Evolutionary conservation across 2,329 filamentous ascomycete genomes (phyloP), one percentile per base, ranked within the genome.

Genomic region (Colletotrichum phormii): DNA sequence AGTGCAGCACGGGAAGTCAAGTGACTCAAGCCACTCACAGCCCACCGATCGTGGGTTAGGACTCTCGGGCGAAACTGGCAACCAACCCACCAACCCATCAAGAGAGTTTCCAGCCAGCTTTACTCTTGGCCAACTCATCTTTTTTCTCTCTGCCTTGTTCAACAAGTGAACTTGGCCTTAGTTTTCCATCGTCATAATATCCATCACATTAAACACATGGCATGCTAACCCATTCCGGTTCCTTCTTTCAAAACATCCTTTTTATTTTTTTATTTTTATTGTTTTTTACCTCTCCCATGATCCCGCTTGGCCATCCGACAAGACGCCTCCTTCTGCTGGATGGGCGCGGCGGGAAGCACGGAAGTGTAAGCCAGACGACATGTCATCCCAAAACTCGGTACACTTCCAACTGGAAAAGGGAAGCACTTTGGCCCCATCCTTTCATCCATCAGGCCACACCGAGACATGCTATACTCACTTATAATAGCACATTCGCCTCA

Each of bases 61-160:
- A 29, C 66, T 70, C 70, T 64, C 70, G 60, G 66, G 70, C 70
- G 70, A 72, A 70, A 70, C 70, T 46, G 46, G 22, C 42, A 62
- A 33, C 26, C 42, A 42, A 42, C 42, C 42, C 42, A 26, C 26
- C 26, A 26, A 26, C 18, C 42, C 42, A 49, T 8, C 42, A 42
- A 42, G 37, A 42, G 13, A 42, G 37, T 11, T n/a, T 49, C 2
- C 18, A n/a, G 42, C 42, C 42, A n/a, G 42, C 42, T 49, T n/a
- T n/a, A 18, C 31, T 33, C 29, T 22, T 51, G 37, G 59, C 22
- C 59, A 31, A 33, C 42, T 46, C 26, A 3, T 49, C 15, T 62
- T 5, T 31, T 13, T 15, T 42, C 37, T 42, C 12, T 15, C 37
- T 42, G 37, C 13, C 37, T 18, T 42, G 37, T 42, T 18, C 37